Evolutionary conservation across 768 basidiomycete species (phyloP), one percentile per base, ranked within the genome.

Genomic region (Lactarius sanguifluus): DNA sequence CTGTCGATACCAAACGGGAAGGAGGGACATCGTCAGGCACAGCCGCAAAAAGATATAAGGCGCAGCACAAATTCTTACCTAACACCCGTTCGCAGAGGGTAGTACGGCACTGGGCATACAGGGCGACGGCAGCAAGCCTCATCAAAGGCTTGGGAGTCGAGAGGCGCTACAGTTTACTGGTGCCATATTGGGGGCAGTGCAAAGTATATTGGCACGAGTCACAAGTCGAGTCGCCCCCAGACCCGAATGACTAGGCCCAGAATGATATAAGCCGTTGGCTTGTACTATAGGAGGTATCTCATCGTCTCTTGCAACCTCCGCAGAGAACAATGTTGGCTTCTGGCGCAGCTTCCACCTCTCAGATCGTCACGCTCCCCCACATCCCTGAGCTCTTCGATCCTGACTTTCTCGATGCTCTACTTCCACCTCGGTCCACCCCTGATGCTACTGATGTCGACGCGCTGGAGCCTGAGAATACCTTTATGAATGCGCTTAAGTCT

Each of bases 301-400:
- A 38, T 58, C 62, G 56, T 64, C 15, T 34, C 62, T n/a, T 45
- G 25, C 50, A 25, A 40, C 16, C 56, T 12, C 7, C n/a, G 3
- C 52, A 55, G 55, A 43, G 66, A 18, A 67, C 13, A 34, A 69
- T 69, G 58, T 64, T 63, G n/a, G 58, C 61, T 40, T 36, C 69
- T 52, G 59, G 64, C 32, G 62, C 73, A 18, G 61, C 71, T 32
- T 71, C 73, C 23, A 73, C 77, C 25, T 71, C 79, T 54, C 86
- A 86, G 69, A 78, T 75, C 54, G 77, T 86, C 59, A 79, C 81
- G 7, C 76, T 89, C 15, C 88, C 88, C 1, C 64, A 75, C 43
- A 81, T 90, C 55, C 82, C 82, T 1, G 87, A 89, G 70, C 82
- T 90, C 36, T 83, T 80, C 64, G 75, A 85, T 61, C 75, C 81